phyloP scores from a whole-genome alignment of 768 basidiomycete genomes.

The Pulveroboletus sp. region DNA sequence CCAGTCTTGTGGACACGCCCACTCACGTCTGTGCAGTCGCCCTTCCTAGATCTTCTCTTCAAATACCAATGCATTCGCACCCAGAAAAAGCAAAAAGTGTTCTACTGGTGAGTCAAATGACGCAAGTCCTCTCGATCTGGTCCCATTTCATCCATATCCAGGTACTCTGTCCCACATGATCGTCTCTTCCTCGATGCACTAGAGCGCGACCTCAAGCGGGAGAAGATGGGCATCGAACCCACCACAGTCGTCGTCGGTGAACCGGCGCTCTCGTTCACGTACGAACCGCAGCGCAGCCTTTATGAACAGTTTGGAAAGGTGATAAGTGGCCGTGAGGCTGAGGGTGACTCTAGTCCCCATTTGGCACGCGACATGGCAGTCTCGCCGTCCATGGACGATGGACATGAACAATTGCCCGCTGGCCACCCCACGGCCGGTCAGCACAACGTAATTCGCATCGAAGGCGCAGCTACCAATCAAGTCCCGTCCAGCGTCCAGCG shows the following conservation, averaged over 20 bases:
- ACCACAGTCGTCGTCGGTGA: constrained; percentile 76
- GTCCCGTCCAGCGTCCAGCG: constrained; percentile 18
- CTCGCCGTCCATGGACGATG: constrained; percentile 9
- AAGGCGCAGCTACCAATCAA: constrained; percentile 15
- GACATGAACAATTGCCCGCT: constrained; percentile 12
- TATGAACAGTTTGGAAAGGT: constrained; percentile 80
- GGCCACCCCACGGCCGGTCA: constrained; percentile 5
- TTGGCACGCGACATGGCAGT: constrained; percentile 25
- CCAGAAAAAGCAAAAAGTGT: constrained; percentile 99
- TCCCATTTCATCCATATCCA: constrained; percentile 25
- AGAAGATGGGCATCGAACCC: constrained; percentile 84
- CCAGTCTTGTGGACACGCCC: background rate
- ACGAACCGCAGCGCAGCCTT: constrained; percentile 78
- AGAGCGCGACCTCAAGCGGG: constrained; percentile 92
- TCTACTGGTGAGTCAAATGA: constrained; percentile 71
- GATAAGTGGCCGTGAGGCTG: constrained; percentile 32
- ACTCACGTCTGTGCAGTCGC: constrained; percentile 49
- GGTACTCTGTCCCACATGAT: constrained; percentile 97
- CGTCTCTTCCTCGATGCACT: constrained; percentile 95
- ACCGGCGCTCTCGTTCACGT: constrained; percentile 83
- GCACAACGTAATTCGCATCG: constrained; percentile 24
- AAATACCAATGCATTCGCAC: constrained; percentile 96
- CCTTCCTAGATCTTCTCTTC: constrained; percentile 90
- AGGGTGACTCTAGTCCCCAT: constrained; percentile 32
- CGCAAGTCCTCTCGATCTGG: background rate